Evolutionary conservation across 768 basidiomycete genomes (phyloP).

Genomic region (Agrocybe pediades): DNA sequence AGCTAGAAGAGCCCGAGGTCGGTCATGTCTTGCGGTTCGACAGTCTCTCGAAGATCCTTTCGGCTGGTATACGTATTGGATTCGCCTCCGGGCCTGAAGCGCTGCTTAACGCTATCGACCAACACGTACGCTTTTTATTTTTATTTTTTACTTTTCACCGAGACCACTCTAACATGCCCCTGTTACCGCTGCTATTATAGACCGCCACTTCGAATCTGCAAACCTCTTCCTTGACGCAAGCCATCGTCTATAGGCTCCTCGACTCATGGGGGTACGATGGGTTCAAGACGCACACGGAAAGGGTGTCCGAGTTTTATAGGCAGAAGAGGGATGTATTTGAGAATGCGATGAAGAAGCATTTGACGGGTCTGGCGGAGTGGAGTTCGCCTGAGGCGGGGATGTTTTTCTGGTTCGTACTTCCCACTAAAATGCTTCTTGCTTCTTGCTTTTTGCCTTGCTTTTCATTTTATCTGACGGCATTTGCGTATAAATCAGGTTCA

Average conservation of each 20-base stretch:
- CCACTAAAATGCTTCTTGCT: not conserved
- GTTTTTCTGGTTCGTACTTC: constrained; percentile 79
- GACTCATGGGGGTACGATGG: constrained; percentile 76
- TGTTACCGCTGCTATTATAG: constrained; percentile 33
- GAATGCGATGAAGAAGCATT: constrained; percentile 69
- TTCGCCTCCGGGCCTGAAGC: constrained; percentile 75
- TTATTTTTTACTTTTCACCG: not conserved
- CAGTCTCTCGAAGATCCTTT: constrained; percentile 83
- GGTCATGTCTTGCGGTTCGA: constrained; percentile 90
- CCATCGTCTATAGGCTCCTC: constrained; percentile 58
- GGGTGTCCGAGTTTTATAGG: constrained; percentile 75
- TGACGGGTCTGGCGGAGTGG: constrained; percentile 80
- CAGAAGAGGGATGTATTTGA: constrained; percentile 79
- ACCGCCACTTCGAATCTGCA: constrained; percentile 71
- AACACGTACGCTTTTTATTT: constrained; percentile 49
- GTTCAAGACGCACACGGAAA: constrained; percentile 67
- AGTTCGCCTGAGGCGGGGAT: constrained; percentile 74
- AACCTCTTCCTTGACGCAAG: constrained; percentile 63
- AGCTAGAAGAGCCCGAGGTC: constrained; percentile 61
- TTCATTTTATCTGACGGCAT: constrained; percentile 1
- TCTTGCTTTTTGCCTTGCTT: not conserved
- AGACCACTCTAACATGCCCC: not conserved
- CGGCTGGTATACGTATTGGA: constrained; percentile 78
- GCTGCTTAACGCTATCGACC: constrained; percentile 70
- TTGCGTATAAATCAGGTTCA: constrained; percentile 55